Conservation (phyloP, 129 eudicot genomes). For the Flaveria robusta region DNA sequence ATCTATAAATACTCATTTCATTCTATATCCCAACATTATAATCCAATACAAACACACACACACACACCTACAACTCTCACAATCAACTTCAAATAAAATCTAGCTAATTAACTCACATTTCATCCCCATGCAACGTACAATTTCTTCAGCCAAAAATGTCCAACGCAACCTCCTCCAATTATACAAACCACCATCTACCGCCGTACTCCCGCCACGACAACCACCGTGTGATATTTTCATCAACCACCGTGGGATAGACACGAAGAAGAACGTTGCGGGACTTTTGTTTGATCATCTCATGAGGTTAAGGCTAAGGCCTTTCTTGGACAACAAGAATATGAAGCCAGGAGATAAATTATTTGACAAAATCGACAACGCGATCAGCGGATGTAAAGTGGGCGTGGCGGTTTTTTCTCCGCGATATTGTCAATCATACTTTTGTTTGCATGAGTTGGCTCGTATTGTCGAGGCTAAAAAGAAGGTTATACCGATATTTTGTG, state of each 20-base stretch:
- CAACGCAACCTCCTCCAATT: constrained; percentile 37
- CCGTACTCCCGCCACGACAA: constrained; percentile 11
- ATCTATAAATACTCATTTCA: constrained; percentile 37
- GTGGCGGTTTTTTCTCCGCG: constrained; percentile 76
- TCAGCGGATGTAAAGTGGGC: constrained; percentile 57
- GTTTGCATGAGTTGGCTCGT: constrained; percentile 72
- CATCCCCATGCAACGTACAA: constrained; percentile 62
- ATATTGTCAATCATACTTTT: constrained; percentile 81
- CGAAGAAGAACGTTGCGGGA: constrained; percentile 69
- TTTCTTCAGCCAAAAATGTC: constrained; percentile 39
- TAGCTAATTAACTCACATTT: neutral
- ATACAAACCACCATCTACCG: constrained; percentile 20
- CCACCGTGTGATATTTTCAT: constrained; percentile 72
- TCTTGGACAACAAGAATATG: constrained; percentile 80
- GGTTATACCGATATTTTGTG: constrained; percentile 72
- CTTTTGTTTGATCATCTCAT: constrained; percentile 54
- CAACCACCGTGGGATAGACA: constrained; percentile 84
- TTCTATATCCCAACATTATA: constrained; percentile 16
- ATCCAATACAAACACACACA: neutral
- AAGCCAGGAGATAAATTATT: constrained; percentile 79
- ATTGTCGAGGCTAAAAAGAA: constrained; percentile 66
- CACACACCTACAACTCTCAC: constrained; percentile 7
- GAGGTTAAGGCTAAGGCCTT: constrained; percentile 52
- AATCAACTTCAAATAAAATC: neutral
- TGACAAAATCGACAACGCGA: constrained; percentile 56